phyloP scores from a whole-genome alignment of 2,329 filamentous ascomycete genomes.

The Verticillium albo-atrum region DNA sequence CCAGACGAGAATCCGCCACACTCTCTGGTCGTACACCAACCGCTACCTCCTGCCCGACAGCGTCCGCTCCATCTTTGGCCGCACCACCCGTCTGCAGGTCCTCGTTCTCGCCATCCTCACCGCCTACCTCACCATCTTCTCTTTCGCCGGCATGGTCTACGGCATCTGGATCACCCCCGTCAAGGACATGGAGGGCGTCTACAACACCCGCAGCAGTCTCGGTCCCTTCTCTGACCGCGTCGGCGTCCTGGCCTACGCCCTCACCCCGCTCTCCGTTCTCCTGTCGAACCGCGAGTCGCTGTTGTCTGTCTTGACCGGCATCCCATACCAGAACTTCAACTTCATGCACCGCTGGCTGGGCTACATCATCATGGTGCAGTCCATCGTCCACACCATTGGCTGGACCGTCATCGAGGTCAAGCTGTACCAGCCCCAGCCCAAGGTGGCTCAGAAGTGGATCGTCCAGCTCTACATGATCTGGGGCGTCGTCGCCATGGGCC shows the following conservation, averaged over 20 bases:
- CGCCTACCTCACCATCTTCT: slow-evolving; percentile 62
- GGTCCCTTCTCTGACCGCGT: slow-evolving; percentile 67
- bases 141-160: slow-evolving; percentile 66
- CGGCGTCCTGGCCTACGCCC: slow-evolving; percentile 67
- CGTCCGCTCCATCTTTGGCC: slow-evolving; percentile 55
- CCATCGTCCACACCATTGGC: slow-evolving; percentile 62
- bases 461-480: slow-evolving; percentile 66
- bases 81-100: slow-evolving; percentile 65
- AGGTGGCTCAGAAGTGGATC: slow-evolving; percentile 51
- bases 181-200: slow-evolving; percentile 45
- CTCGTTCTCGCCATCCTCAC: slow-evolving; percentile 52
- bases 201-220: slow-evolving; percentile 61
- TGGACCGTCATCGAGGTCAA: slow-evolving; percentile 64
- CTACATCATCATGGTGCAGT: slow-evolving; percentile 67
- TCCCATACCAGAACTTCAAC: slow-evolving; percentile 74
- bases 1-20: slow-evolving; percentile 23
- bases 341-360: slow-evolving; percentile 75
- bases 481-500: slow-evolving; percentile 63
- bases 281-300: slow-evolving; percentile 67
- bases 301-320: slow-evolving; percentile 63
- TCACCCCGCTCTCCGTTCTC: slow-evolving; percentile 66
- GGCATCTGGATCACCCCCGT: slow-evolving; percentile 67
- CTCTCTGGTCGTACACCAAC: slow-evolving; percentile 20
- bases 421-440: slow-evolving; percentile 69
- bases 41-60: slow-evolving; percentile 59